A percentile compares a stretch with the other conserved stretches of the same genome.
These are phyloP conservation scores for Elasticomyces elasticus DNA, from an alignment of 495 filamentous ascomycete genomes.

Conservation along the genomic window DNA sequence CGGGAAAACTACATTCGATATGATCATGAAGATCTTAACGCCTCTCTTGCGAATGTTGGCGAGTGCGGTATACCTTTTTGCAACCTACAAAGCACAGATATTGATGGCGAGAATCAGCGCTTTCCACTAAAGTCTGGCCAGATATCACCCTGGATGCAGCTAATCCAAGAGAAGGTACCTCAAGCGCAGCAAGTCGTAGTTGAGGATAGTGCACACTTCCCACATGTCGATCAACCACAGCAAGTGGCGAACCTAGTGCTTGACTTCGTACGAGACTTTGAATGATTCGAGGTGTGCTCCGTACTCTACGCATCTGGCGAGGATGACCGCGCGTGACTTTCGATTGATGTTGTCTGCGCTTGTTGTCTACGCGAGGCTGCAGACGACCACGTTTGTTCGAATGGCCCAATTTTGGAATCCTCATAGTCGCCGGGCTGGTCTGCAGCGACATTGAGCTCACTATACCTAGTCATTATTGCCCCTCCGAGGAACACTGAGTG, in stretches of 20 bases:
- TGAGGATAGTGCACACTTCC: conserved; percentile 2
- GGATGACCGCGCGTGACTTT: too few relatives aligned
- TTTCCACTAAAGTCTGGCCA: conserved; percentile 1
- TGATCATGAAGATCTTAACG: conserved; percentile 4
- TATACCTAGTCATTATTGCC: too few relatives aligned
- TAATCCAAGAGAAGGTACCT: conserved; percentile 37
- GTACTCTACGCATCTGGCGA: too few relatives aligned
- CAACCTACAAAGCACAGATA: conserved; percentile 5
- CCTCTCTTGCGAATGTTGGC: not conserved
- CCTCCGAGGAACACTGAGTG: too few relatives aligned
- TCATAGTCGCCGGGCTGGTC: too few relatives aligned
- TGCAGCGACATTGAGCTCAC: too few relatives aligned
- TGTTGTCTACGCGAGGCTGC: too few relatives aligned
- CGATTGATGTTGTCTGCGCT: too few relatives aligned
- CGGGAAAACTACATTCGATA: not conserved
- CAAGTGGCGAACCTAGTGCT: not conserved
- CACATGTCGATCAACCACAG: conserved; percentile 12
- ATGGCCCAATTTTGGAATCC: too few relatives aligned
- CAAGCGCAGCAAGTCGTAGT: not conserved
- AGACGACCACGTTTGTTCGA: too few relatives aligned
- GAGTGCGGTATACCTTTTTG: not conserved
- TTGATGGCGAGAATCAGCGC: conserved; percentile 9
- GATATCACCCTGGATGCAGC: conserved; percentile 4
- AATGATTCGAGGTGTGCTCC: too few relatives aligned
- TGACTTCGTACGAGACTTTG: not conserved